These are phyloP conservation scores for Fusarium sp. DNA, from an alignment of 2,329 filamentous ascomycete species.

Conservation along the genomic window DNA sequence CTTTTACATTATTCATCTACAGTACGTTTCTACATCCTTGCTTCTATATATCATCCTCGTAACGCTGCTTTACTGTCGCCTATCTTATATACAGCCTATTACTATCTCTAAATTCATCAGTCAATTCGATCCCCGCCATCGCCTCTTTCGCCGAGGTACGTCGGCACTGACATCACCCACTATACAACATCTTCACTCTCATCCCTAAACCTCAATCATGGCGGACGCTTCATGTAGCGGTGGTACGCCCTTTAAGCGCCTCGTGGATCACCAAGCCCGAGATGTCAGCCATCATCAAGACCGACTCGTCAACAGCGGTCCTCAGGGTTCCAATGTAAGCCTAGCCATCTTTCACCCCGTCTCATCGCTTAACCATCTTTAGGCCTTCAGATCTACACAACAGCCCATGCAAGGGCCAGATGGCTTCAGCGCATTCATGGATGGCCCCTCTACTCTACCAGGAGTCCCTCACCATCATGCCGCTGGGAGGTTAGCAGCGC, in stretches of 20 bases:
- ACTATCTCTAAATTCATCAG: not conserved
- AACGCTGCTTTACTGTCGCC: too few species aligned
- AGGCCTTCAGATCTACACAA: conserved; percentile 52
- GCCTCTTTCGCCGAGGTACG: conserved; percentile 35
- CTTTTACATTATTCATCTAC: conserved; percentile 34
- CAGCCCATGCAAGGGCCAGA: conserved; percentile 47
- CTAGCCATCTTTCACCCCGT: not conserved
- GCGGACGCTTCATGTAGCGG: conserved; percentile 58
- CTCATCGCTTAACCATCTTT: not conserved
- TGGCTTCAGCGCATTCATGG: conserved; percentile 53
- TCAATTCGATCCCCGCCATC: conserved; percentile 14
- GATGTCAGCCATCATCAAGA: conserved; percentile 58
- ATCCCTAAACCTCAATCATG: conserved; percentile 45
- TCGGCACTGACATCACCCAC: conserved; percentile 6
- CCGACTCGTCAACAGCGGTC: conserved; percentile 50
- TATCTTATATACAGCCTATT: not conserved
- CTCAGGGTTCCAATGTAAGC: conserved; percentile 49
- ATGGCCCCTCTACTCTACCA: conserved; percentile 44
- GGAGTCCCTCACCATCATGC: conserved; percentile 50
- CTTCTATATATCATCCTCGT: not conserved
- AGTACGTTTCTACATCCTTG: not conserved
- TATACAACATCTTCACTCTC: not conserved
- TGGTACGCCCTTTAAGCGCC: conserved; percentile 57
- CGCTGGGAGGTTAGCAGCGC: conserved; percentile 50
- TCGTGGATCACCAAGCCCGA: conserved; percentile 57